Evolutionary conservation across 352 stramenopile genomes (phyloP), one percentile per base, ranked within the genome.

Genomic region (Pythium rishiriense): DNA sequence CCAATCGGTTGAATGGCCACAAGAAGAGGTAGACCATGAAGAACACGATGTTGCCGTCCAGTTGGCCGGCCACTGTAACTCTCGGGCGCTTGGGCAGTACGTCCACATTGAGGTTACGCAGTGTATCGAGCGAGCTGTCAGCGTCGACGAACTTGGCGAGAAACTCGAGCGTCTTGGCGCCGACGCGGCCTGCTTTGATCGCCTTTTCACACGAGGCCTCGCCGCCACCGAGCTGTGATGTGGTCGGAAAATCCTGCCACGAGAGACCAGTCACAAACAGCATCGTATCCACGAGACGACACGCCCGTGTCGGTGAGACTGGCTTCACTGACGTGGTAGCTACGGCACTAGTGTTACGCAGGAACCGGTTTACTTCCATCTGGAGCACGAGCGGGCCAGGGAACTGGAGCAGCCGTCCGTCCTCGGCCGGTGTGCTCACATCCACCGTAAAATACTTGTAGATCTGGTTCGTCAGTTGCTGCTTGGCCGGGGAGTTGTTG

Each of bases 1-100:
- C 77, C 39, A 98, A 71, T 6, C 85, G 81, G 19, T 78, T 84
- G 43, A 90, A 96, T 7, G 92, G 91, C 76, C 91, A 97, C 50
- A 98, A 50, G 51, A 94, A 95, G 12, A 93, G 39, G 29, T 93
- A 93, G 22, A 69, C 72, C 61, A 91, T 75, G 51, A 77, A 92
- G 26, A 92, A 75, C 3, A 93, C 74, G 51, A 94, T 92, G 51
- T 78, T 83, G 35, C 55, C 60, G n/a, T 91, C 81, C 0, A 90
- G 53, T n/a, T 66, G 67, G 0, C 85, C 85, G 0, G 74, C 33
- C 9, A 83, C 53, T 0, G 67, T 80, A 12, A 70, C 77, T 8
- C 74, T 66, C 5, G 85, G 81, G 4, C 85, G 77, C 21, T 59
- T 72, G 0, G 79, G 79, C 0, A 93, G 57, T 0, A 68, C 26